Conservation (phyloP, 176 grass and related monocot genomes). For the Raddia guianensis region DNA sequence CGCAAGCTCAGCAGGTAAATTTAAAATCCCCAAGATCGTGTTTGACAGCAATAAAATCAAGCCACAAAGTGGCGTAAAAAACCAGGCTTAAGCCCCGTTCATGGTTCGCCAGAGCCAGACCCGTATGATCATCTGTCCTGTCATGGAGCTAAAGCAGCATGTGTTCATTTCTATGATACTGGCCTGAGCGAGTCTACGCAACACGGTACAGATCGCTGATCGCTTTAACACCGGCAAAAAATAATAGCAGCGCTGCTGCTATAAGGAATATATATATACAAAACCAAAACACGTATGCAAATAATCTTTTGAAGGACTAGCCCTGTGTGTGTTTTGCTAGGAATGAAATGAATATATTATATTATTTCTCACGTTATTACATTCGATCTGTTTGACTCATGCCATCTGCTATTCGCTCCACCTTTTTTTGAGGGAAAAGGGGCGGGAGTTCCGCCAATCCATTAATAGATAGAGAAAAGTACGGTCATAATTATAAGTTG, state of each 20-base stretch:
- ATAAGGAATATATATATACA: neutral
- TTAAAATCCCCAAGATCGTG: neutral
- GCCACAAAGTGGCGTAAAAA: neutral
- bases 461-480: too few relatives aligned
- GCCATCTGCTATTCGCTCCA: too few relatives aligned
- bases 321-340: too few relatives aligned
- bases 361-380: too few relatives aligned
- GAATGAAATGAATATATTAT: too few relatives aligned
- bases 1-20: constrained; percentile 20
- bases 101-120: neutral
- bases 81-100: neutral
- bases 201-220: neutral
- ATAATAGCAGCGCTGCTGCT: neutral
- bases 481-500: too few relatives aligned
- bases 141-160: neutral
- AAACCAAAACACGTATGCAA: neutral
- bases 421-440: too few relatives aligned
- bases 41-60: neutral
- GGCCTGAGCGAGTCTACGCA: neutral
- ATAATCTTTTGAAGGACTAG: neutral
- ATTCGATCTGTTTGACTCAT: too few relatives aligned
- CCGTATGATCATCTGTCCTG: neutral
- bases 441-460: too few relatives aligned
- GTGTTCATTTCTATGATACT: neutral
- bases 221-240: neutral